Base-by-base conservation (phyloP, 495 filamentous ascomycete genomes). In the Aspergillus nidulans region DNA sequence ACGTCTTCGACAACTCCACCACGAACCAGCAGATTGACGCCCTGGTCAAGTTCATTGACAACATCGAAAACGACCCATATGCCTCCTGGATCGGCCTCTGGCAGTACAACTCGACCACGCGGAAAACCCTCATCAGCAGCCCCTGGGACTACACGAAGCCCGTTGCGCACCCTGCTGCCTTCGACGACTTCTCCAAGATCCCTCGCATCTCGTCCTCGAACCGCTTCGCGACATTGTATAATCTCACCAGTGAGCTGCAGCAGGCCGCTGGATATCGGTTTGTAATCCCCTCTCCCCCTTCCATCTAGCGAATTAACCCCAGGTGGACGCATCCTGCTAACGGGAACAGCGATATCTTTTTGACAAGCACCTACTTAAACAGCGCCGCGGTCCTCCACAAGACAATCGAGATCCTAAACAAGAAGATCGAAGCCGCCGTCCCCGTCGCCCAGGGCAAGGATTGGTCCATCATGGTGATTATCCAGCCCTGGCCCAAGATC, bases 401-500 rank as follows among this genome's bases (percentile, higher is more conserved):
- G 7, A 47, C 57, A 8, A 43, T 61, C 16, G 52, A 57, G 1
- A 51, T 64, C 10, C 64, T 63, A 38, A 56, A 61, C 40, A 1
- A 38, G 7, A 47, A 58, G 28, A 60, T 67, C 34, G 49, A 59
- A 13, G 55, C 56, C 15, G 54, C 57, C 5, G 61, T 59, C 40
- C 20, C 42, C 16, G 39, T 41, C 1, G 53, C 47, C 12, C 41
- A 59, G 16, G 38, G 53, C 45, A 49, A 42, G 2, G 49, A 60
- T 43, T 67, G 47, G 41, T 20, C 58, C 59, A 34, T 49, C 46
- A 34, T 53, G 21, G 55, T 49, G 3, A 57, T 67, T 26, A 41
- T 67, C 42, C 64, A 67, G 45, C 64, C 64, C 5, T 63, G 56
- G 57, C 57, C 62, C 13, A 61, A 44, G 20, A 24, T 64, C 4